Evolutionary conservation across 208 protist species (phyloP).

Genomic region (Acanthamoeba castellanii): DNA sequence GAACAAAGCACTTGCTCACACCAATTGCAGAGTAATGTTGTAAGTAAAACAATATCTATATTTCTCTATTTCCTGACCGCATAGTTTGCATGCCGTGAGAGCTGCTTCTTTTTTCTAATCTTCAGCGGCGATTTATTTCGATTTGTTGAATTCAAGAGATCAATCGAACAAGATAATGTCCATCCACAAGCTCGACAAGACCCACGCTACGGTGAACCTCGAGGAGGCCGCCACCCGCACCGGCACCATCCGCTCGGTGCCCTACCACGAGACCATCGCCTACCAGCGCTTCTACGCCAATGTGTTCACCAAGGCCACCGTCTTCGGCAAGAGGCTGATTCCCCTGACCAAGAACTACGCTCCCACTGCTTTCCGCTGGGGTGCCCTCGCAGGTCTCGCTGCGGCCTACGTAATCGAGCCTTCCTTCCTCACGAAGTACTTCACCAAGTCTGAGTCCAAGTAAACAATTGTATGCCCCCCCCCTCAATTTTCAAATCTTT

Average conservation of each 20-base stretch:
- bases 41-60: neutral
- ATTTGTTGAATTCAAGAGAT: neutral
- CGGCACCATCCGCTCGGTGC: conserved; percentile 16
- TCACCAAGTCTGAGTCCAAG: conserved; percentile 16
- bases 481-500: no score
- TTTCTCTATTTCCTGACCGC: neutral
- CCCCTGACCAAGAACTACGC: neutral
- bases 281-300: conserved; percentile 67
- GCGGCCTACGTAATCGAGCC: conserved; percentile 48
- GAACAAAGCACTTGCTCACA: neutral
- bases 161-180: neutral
- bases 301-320: conserved; percentile 55
- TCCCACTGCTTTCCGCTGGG: conserved; percentile 9
- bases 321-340: conserved; percentile 50
- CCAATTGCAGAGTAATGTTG: neutral
- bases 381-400: neutral
- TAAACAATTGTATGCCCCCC: neutral
- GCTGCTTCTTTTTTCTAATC: neutral
- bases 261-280: conserved; percentile 49
- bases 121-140: neutral
- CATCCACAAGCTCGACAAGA: conserved; percentile 69
- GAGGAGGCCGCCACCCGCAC: conserved; percentile 26
- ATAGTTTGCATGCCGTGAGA: neutral
- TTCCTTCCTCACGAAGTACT: conserved; percentile 38
- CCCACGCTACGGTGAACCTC: conserved; percentile 39